Conservation (phyloP, 2,329 filamentous ascomycete genomes). For the Aspergillus puulaauensis region DNA sequence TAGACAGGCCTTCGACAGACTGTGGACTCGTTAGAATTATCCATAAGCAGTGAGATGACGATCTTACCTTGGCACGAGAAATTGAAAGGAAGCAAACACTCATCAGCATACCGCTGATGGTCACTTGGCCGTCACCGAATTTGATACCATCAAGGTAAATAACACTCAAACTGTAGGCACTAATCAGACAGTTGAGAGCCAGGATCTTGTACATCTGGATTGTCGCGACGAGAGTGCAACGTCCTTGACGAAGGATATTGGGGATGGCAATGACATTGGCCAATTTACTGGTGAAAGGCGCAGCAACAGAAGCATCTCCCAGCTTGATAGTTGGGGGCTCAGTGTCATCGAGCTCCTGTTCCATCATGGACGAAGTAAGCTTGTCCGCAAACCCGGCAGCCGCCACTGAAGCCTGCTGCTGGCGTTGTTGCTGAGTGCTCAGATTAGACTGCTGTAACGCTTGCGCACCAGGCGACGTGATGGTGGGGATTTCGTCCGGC, state of each 20-base stretch:
- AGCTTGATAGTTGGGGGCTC: constrained; percentile 96
- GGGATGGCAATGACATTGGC: constrained; percentile 95
- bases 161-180: constrained; percentile 93
- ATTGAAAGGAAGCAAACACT: constrained; percentile 98
- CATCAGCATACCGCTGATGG: constrained; percentile 99
- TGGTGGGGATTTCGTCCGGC: constrained; percentile 59
- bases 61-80: constrained; percentile 77
- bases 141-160: constrained; percentile 98
- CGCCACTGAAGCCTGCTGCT: constrained; percentile 64
- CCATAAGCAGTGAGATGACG: background rate
- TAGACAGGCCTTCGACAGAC: constrained; percentile 91
- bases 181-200: constrained; percentile 95
- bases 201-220: constrained; percentile 99
- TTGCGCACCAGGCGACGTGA: constrained; percentile 67
- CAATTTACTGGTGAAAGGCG: constrained; percentile 95
- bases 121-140: constrained; percentile 97
- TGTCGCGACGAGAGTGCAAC: constrained; percentile 94
- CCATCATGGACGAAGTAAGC: constrained; percentile 83
- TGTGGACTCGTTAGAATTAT: constrained; percentile 28
- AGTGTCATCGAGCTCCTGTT: constrained; percentile 79
- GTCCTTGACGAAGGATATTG: constrained; percentile 96
- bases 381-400: constrained; percentile 81
- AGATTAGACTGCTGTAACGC: constrained; percentile 53
- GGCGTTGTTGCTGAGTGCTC: constrained; percentile 51
- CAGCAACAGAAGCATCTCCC: constrained; percentile 93